A percentile compares a stretch with the other conserved stretches of the same genome.
Evolutionary conservation across 345 rosid genomes (phyloP).

Genomic region (Eucalyptus fibrosa): DNA sequence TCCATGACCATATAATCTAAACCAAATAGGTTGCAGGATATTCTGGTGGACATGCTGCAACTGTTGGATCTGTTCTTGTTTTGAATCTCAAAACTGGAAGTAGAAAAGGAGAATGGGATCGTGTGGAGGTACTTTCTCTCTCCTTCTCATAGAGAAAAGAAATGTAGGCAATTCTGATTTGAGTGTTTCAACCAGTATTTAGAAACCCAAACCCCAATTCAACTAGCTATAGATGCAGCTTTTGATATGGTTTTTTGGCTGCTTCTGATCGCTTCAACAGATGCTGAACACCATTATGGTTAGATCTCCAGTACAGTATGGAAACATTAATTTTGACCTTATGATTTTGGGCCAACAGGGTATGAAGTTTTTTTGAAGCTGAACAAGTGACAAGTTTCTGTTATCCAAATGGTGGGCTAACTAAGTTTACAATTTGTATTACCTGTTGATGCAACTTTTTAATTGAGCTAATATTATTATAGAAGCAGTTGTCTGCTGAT

Average conservation of each 20-base stretch:
- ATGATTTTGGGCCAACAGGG: not conserved
- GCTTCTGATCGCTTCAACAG: not conserved
- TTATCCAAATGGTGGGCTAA: not conserved
- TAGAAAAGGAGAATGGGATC: constrained; percentile 64
- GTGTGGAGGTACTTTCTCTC: constrained; percentile 53
- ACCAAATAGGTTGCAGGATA: constrained; percentile 34
- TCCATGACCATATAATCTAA: not conserved
- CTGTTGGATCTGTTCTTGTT: constrained; percentile 74
- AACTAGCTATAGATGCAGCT: not conserved
- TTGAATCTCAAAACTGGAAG: constrained; percentile 63
- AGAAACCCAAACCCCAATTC: not conserved
- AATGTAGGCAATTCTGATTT: not conserved
- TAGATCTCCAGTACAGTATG: not conserved
- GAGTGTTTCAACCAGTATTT: not conserved
- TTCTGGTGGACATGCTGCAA: constrained; percentile 61
- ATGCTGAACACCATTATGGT: not conserved
- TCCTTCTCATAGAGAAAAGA: not conserved
- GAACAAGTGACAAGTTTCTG: not conserved
- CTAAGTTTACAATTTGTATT: not conserved
- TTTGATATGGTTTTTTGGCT: not conserved
- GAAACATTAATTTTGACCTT: not conserved
- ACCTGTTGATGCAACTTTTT: not conserved
- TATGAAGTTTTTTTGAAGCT: not conserved
- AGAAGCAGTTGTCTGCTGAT: not conserved
- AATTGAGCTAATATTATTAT: not conserved